phyloP scores from a whole-genome alignment of 1,284 basidiomycete species.

The Neolentinus lepideus region DNA sequence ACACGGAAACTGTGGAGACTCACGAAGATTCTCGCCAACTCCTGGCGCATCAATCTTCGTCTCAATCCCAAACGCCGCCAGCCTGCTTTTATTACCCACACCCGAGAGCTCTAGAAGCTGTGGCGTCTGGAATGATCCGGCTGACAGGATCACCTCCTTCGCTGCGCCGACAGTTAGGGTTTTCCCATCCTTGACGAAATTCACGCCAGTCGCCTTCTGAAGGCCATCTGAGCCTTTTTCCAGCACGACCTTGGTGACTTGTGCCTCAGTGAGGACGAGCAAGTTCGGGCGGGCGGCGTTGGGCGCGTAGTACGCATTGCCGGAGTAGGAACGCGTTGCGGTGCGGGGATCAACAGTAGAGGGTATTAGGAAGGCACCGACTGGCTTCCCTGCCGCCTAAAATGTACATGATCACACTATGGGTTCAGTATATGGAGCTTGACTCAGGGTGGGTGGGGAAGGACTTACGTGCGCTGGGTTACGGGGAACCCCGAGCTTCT shows the following conservation, averaged over 20 bases:
- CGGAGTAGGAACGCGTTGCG: conserved; percentile 18
- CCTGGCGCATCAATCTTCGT: conserved; percentile 22
- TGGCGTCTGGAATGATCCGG: conserved; percentile 28
- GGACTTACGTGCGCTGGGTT: background rate
- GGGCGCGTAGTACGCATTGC: conserved; percentile 17
- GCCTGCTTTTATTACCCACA: conserved; percentile 20
- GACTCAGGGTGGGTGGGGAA: too few species aligned
- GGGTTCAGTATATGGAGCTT: too few species aligned
- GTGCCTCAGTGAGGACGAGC: conserved; percentile 11
- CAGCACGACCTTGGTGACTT: conserved; percentile 9
- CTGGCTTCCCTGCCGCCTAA: background rate
- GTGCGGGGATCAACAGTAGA: background rate
- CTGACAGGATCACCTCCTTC: conserved; percentile 31
- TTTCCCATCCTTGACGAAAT: conserved; percentile 8
- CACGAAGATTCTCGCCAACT: conserved; percentile 26
- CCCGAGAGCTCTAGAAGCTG: conserved; percentile 25
- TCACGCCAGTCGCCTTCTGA: conserved; percentile 4
- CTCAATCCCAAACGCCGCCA: conserved; percentile 19
- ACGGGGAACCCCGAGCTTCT: background rate
- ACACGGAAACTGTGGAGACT: background rate
- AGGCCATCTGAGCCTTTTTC: background rate
- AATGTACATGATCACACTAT: too few species aligned
- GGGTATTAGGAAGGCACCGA: background rate
- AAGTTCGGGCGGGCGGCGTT: conserved; percentile 11
- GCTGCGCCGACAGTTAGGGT: conserved; percentile 17